Evolutionary conservation across 2,329 filamentous ascomycete species (phyloP), one percentile per base, ranked within the genome.

Genomic region (Alternaria tenuissima): DNA sequence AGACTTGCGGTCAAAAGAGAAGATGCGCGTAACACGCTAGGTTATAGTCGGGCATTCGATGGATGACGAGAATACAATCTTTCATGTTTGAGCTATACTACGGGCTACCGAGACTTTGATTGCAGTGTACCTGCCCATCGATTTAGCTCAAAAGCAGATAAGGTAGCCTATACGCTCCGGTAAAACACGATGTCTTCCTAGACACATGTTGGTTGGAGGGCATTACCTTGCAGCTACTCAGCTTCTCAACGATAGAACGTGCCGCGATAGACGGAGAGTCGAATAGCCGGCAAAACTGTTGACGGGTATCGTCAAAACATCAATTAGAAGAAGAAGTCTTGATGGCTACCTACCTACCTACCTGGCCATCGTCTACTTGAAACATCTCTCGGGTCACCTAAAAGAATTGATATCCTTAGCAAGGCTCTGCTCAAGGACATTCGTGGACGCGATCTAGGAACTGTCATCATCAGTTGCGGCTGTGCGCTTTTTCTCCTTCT

Each of bases 401-500:
- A 16, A 7, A 7, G 6, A 7, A 7, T 14, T 3, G 6, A 7
- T 7, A 3, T 24, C 11, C 6, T 42, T 20, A 24, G 20, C 39
- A 7, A 14, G 20, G 20, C 20, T 24, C 5, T 24, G 9, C 20
- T 14, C 18, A 9, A 34, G 30, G 4, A 36, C 1, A 9, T 16
- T 36, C 3, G 18, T 24, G 7, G 14, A 26, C 12, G 11, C 14
- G 11, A 5, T 57, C 39, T 39, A 57, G 46, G 32, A 39, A 36
- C 59, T 60, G 30, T 52, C 46, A 41, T 59, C 44, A 34, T 62
- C 48, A 56, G 54, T 44, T 28, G 44, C 46, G 34, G 22, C 16
- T 51, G 59, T 56, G 46, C 28, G 39, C 7, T 54, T 48, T 36
- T 55, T 63, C 16, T 60, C 57, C 38, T 63, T 57, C 26, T 71